Base-by-base conservation (phyloP, 2,329 filamentous ascomycete genomes). In the Ophiostoma perfectum region DNA sequence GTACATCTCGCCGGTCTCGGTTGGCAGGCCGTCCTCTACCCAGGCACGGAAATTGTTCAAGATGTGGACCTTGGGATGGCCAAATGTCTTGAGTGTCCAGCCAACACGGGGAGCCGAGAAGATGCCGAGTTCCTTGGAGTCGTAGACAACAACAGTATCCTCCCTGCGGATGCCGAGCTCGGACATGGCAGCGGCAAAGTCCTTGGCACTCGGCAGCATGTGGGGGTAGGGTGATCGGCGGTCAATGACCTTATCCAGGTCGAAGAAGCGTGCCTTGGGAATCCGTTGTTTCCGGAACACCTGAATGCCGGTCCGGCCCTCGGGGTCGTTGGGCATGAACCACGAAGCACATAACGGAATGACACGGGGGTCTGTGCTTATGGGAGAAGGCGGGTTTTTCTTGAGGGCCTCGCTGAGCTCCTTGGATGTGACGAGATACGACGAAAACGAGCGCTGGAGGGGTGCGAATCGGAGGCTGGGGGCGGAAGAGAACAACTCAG, bases 41-140 rank as follows among this genome's bases (percentile, higher is more conserved):
- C 93, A 99, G n/a, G 91, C 80, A 77, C 89, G 91, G 81, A 97
- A 99, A 80, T 99, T 99, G 81, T 99, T 96, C 68, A 99, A 81
- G 18, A 99, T 80, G 77, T 97, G 93, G 14, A 99, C 94, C 72
- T 87, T 89, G 62, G 87, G 82, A 77, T 99, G 95, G 1, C 95
- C 95, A 78, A 98, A 98, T 45, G 92, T 87, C 75, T 87, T 88
- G 72, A 99, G 82, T 1, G 94, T 99, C 95, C 95, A 99, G 69
- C 89, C 94, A 0, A 97, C 94, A 58, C 95, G 86, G 4, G 95
- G 95, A 1, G 94, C 95, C 74, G 91, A 95, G 80, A 99, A 96
- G 70, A 99, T 93, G 9, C 95, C 95, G 42, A 94, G 81, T 80
- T 98, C 93, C 71, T 92, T 89, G 41, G 88, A 90, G 77, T 99